These are phyloP conservation scores for Penicillium hordei DNA, from an alignment of 2,329 filamentous ascomycete genomes.

Conservation along the genomic window DNA sequence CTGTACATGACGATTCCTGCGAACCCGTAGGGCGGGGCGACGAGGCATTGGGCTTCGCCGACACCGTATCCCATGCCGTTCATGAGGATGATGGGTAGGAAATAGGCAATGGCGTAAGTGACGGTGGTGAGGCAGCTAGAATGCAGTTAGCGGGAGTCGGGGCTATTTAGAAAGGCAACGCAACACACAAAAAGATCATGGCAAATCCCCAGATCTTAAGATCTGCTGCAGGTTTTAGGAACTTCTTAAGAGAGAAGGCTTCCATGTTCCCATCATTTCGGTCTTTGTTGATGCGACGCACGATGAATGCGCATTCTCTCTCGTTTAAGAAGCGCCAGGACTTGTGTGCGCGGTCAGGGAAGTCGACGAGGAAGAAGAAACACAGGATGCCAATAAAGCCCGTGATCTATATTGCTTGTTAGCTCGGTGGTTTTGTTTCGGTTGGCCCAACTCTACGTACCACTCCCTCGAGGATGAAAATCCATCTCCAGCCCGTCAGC, in stretches of 20 bases:
- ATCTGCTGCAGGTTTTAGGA: slow-evolving; percentile 50
- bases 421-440: background rate
- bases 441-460: slow-evolving; percentile 15
- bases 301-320: slow-evolving; percentile 49
- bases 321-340: slow-evolving; percentile 38
- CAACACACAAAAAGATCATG: slow-evolving; percentile 48
- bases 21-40: slow-evolving; percentile 68
- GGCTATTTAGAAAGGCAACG: slow-evolving; percentile 5
- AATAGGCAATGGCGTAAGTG: slow-evolving; percentile 76
- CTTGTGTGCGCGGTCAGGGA: slow-evolving; percentile 34
- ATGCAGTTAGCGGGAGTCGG: background rate
- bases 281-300: slow-evolving; percentile 54
- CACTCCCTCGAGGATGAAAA: slow-evolving; percentile 56
- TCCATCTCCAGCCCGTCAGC: slow-evolving; percentile 53
- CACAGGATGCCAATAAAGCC: slow-evolving; percentile 30
- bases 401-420: slow-evolving; percentile 23
- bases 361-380: slow-evolving; percentile 40
- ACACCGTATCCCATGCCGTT: slow-evolving; percentile 63
- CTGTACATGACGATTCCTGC: slow-evolving; percentile 62
- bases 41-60: slow-evolving; percentile 66
- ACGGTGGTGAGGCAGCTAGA: slow-evolving; percentile 69
- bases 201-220: slow-evolving; percentile 58
- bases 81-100: slow-evolving; percentile 71
- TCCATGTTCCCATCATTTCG: slow-evolving; percentile 53
- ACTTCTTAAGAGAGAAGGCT: slow-evolving; percentile 50